Conservation (phyloP, 257 asterid genomes). For the Gentiana straminea region DNA sequence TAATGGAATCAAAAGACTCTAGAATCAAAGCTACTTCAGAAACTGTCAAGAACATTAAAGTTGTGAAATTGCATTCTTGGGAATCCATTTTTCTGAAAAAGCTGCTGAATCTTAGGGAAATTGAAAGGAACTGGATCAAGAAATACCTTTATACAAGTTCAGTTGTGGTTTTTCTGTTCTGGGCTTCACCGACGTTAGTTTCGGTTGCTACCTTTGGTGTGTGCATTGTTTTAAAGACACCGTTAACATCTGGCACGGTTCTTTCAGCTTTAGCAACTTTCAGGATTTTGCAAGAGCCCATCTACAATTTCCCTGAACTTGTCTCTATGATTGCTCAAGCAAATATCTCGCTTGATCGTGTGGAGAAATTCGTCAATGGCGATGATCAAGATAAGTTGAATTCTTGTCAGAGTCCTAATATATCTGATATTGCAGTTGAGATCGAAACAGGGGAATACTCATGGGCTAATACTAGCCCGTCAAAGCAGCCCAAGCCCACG, state of each 20-base stretch:
- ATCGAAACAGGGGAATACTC: slow-evolving; percentile 59
- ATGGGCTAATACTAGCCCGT: slow-evolving; percentile 35
- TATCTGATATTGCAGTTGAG: slow-evolving; percentile 43
- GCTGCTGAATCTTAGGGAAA: slow-evolving; percentile 48
- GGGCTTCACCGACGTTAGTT: slow-evolving; percentile 82
- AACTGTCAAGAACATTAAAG: no score
- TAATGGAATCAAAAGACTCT: slow-evolving; percentile 76
- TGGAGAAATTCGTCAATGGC: slow-evolving; percentile 39
- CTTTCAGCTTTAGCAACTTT: slow-evolving; percentile 86
- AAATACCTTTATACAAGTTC: slow-evolving; percentile 59
- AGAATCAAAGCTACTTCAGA: slow-evolving; percentile 8
- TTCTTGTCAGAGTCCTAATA: slow-evolving; percentile 11
- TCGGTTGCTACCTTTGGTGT: slow-evolving; percentile 72
- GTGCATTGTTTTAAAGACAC: slow-evolving; percentile 49
- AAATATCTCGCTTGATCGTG: slow-evolving; percentile 59
- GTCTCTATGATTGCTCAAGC: slow-evolving; percentile 73
- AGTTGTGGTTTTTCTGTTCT: slow-evolving; percentile 64
- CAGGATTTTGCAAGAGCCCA: slow-evolving; percentile 80
- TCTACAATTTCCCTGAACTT: slow-evolving; percentile 77
- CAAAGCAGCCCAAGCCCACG: slow-evolving; percentile 25
- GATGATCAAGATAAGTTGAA: slow-evolving; percentile 41
- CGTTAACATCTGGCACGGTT: slow-evolving; percentile 62
- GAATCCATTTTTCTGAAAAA: slow-evolving; percentile 44
- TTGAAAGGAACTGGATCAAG: slow-evolving; percentile 45
- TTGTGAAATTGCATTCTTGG: slow-evolving; percentile 42